These are phyloP conservation scores for Leccinum uliginosum DNA, from an alignment of 768 basidiomycete species.

Conservation along the genomic window DNA sequence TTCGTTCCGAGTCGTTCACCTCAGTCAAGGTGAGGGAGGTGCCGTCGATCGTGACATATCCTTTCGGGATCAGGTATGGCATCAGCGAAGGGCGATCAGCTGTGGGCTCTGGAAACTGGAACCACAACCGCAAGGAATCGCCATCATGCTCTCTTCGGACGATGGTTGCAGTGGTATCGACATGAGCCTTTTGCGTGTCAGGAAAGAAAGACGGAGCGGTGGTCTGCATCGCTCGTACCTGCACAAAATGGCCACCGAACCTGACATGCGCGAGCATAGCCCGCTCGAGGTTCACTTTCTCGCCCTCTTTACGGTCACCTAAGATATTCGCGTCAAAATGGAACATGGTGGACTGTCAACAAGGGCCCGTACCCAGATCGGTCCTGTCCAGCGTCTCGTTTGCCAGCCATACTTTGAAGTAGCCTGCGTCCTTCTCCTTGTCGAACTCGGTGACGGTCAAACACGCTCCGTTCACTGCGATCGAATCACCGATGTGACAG, in stretches of 20 bases:
- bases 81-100: conserved; percentile 58
- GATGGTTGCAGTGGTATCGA: conserved; percentile 84
- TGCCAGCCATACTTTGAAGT: conserved; percentile 93
- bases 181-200: conserved; percentile 66
- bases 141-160: conserved; percentile 66
- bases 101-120: conserved; percentile 66
- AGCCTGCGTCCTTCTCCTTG: conserved; percentile 54
- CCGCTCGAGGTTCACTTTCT: conserved; percentile 87
- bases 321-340: conserved; percentile 7
- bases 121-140: conserved; percentile 81
- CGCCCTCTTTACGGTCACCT: conserved; percentile 78
- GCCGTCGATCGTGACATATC: conserved; percentile 93
- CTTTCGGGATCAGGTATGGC: conserved; percentile 87
- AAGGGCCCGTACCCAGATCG: conserved; percentile 63
- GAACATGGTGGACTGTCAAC: background rate
- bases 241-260: conserved; percentile 97
- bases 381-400: conserved; percentile 92
- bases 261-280: conserved; percentile 90
- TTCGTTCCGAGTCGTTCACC: conserved; percentile 58
- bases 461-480: conserved; percentile 84
- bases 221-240: conserved; percentile 47
- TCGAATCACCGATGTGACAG: conserved; percentile 92
- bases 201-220: background rate
- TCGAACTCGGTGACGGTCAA: conserved; percentile 89
- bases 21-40: conserved; percentile 86